A percentile compares a stretch with the other conserved stretches of the same genome.
These are phyloP conservation scores for Baorangia bicolor DNA, from an alignment of 768 basidiomycete genomes.

Conservation along the genomic window DNA sequence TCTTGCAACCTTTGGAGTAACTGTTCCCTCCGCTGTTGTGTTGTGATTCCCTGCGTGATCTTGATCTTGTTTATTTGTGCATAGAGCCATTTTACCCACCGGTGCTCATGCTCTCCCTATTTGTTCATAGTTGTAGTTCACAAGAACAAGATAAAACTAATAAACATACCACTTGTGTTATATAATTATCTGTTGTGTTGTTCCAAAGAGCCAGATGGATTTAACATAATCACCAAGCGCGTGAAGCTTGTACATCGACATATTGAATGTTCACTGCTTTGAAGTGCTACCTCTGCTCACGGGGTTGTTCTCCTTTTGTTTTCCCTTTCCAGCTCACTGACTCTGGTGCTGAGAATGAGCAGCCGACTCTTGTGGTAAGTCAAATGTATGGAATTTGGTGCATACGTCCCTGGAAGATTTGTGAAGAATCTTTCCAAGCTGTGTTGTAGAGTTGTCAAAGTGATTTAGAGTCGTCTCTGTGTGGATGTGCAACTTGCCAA, in stretches of 20 bases:
- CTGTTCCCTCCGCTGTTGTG: slow-evolving; percentile 17
- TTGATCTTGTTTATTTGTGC: slow-evolving; percentile 35
- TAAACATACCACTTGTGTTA: slow-evolving; percentile 40
- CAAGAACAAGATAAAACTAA: too few species aligned
- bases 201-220: slow-evolving; percentile 11
- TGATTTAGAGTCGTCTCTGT: slow-evolving; percentile 13
- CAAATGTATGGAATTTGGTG: slow-evolving; percentile 22
- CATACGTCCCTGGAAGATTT: slow-evolving; percentile 26
- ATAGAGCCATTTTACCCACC: slow-evolving; percentile 38
- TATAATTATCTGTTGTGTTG: slow-evolving; percentile 30
- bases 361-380: slow-evolving; percentile 33
- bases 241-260: slow-evolving; percentile 19
- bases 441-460: slow-evolving; percentile 25
- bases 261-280: slow-evolving; percentile 6
- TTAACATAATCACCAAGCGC: slow-evolving; percentile 15
- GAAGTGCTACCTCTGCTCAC: neutral
- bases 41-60: slow-evolving; percentile 30
- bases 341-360: slow-evolving; percentile 15
- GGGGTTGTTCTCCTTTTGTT: neutral
- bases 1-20: neutral
- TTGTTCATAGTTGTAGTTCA: too few species aligned
- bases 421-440: slow-evolving; percentile 22
- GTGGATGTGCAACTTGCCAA: slow-evolving; percentile 29
- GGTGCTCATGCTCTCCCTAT: slow-evolving; percentile 40
- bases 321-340: too few species aligned